Evolutionary conservation across 2,329 filamentous ascomycete species (phyloP).

Genomic region (Venturia pyrina): DNA sequence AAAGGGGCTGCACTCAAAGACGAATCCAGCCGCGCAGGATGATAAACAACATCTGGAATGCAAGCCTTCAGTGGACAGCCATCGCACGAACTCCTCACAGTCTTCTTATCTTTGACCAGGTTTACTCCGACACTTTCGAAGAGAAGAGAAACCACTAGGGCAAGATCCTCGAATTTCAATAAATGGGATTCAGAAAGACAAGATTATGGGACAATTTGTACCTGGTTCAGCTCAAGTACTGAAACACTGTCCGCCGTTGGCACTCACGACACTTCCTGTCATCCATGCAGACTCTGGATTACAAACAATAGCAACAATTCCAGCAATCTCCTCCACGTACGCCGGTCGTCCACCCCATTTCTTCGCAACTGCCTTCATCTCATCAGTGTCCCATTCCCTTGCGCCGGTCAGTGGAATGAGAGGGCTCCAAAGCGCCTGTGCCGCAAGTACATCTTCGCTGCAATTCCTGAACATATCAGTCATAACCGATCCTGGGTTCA

Average conservation of each 20-base stretch:
- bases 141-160: too few relatives aligned
- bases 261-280: conserved; percentile 69
- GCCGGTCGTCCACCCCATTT: conserved; percentile 43
- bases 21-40: too few relatives aligned
- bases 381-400: conserved; percentile 35
- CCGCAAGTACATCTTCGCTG: background rate
- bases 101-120: too few relatives aligned
- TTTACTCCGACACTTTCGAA: too few relatives aligned
- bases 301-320: conserved; percentile 67
- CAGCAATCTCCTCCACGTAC: conserved; percentile 62
- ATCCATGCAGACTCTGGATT: conserved; percentile 61
- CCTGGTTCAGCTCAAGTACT: background rate
- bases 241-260: conserved; percentile 53
- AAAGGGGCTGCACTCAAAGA: too few relatives aligned
- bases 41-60: too few relatives aligned
- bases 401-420: conserved; percentile 14
- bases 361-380: conserved; percentile 25
- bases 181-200: background rate
- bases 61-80: too few relatives aligned
- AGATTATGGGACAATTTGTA: background rate
- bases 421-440: conserved; percentile 11
- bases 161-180: too few relatives aligned
- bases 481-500: conserved; percentile 56
- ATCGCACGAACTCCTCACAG: too few relatives aligned
- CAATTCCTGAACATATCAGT: conserved; percentile 51